phyloP scores from a whole-genome alignment of 768 basidiomycete genomes.

The Pleurotus pulmonarius region DNA sequence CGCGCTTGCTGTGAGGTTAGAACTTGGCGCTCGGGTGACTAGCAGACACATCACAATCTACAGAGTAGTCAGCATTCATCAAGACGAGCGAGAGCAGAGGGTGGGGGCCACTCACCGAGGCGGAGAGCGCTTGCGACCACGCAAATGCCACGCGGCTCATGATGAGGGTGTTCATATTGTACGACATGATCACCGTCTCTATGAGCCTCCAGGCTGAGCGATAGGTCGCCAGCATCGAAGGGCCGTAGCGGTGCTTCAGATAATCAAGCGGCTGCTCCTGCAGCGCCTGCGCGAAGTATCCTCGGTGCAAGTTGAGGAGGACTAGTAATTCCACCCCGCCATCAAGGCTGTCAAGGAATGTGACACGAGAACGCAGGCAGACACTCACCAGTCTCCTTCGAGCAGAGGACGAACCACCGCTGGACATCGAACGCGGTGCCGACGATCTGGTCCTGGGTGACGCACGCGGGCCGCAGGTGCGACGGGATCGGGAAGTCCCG shows the following conservation, averaged over 20 bases:
- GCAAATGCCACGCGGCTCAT: constrained; percentile 43
- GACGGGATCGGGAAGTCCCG: constrained; percentile 55
- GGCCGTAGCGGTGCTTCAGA: constrained; percentile 57
- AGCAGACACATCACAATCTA: constrained; percentile 64
- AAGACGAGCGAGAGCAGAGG: no score
- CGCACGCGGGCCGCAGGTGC: constrained; percentile 36
- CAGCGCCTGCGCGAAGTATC: constrained; percentile 65
- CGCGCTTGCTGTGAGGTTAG: constrained; percentile 43
- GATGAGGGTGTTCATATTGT: constrained; percentile 34
- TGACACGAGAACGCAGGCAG: no score
- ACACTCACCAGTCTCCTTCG: constrained; percentile 47
- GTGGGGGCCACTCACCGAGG: constrained; percentile 58
- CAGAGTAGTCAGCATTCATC: no score
- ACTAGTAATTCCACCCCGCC: no score
- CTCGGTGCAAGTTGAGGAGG: constrained; percentile 60
- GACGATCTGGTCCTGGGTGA: constrained; percentile 14
- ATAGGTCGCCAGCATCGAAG: constrained; percentile 70
- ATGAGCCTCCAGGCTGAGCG: constrained; percentile 69
- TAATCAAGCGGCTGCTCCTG: constrained; percentile 56
- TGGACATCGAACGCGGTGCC: constrained; percentile 30
- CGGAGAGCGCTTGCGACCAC: constrained; percentile 69
- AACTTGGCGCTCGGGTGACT: constrained; percentile 44
- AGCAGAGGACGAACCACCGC: constrained; percentile 37
- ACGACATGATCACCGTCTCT: constrained; percentile 41
- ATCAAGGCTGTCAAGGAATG: no score